Conservation (phyloP, 495 filamentous ascomycete genomes). For the Penicillium angulare region DNA sequence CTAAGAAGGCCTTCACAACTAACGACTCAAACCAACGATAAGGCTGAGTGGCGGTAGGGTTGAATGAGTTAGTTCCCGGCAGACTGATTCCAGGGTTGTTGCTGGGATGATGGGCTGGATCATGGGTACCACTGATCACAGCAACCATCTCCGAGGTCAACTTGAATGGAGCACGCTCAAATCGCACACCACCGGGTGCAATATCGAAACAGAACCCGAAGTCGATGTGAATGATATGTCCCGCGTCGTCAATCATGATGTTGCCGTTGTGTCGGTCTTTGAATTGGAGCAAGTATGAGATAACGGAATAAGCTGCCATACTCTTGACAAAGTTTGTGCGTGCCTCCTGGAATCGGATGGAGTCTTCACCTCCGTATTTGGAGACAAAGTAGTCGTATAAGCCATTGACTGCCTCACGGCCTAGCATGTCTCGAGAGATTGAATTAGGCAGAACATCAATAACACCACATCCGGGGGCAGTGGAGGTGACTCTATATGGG, state of each 20-base stretch:
- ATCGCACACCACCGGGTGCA: conserved; percentile 91
- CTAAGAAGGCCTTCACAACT: conserved; percentile 92
- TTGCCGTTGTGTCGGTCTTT: conserved; percentile 99
- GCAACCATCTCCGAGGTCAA: conserved; percentile 95
- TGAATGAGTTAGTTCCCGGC: conserved; percentile 36
- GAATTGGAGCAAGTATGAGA: conserved; percentile 95
- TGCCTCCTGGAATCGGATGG: conserved; percentile 89
- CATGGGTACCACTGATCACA: conserved; percentile 83
- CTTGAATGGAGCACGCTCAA: conserved; percentile 98
- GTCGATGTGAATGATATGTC: conserved; percentile 98
- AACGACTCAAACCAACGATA: conserved; percentile 97
- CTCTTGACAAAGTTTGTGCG: conserved; percentile 98
- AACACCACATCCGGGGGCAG: conserved; percentile 94
- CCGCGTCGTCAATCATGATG: conserved; percentile 97
- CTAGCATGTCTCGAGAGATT: conserved; percentile 97
- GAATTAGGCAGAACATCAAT: conserved; percentile 97
- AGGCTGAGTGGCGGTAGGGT: conserved; percentile 70
- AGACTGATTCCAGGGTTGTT: conserved; percentile 29
- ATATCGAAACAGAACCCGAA: conserved; percentile 99
- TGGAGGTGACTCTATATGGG: conserved; percentile 97
- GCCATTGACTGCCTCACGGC: conserved; percentile 94
- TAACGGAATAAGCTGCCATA: conserved; percentile 99
- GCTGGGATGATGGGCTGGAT: conserved; percentile 36
- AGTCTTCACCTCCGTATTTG: conserved; percentile 95
- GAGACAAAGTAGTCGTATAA: conserved; percentile 97